Percentiles rank a stretch among this genome's conserved stretches.
Conservation (phyloP, 768 basidiomycete genomes). For the Lactarius tabidus region DNA sequence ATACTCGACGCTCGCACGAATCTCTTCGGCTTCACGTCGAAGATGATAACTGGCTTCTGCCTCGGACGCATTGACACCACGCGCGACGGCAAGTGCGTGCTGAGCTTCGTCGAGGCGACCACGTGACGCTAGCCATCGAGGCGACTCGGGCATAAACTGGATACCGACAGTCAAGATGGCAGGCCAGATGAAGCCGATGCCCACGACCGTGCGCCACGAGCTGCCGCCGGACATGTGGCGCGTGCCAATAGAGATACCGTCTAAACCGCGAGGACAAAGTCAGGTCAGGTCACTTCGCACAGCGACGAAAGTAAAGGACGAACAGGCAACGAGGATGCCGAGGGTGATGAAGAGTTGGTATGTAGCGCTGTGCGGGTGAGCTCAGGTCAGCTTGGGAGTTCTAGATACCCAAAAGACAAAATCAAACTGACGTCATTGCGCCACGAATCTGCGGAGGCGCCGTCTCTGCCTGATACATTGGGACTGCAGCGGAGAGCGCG, state of each 20-base stretch:
- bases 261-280: slow-evolving; percentile 29
- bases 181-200: slow-evolving; percentile 60
- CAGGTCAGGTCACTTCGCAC: background rate
- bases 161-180: slow-evolving; percentile 59
- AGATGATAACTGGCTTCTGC: slow-evolving; percentile 42
- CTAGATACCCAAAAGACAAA: slow-evolving; percentile 10
- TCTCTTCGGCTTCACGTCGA: slow-evolving; percentile 49
- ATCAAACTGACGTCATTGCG: slow-evolving; percentile 42
- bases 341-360: slow-evolving; percentile 66
- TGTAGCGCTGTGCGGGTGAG: slow-evolving; percentile 35
- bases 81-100: slow-evolving; percentile 43
- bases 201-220: slow-evolving; percentile 62
- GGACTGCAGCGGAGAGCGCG: slow-evolving; percentile 61
- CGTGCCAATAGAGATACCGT: slow-evolving; percentile 68
- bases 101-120: slow-evolving; percentile 48
- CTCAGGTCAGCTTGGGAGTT: slow-evolving; percentile 31
- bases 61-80: slow-evolving; percentile 43
- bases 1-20: slow-evolving; percentile 45
- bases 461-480: slow-evolving; percentile 56
- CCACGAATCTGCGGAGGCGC: slow-evolving; percentile 71
- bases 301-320: slow-evolving; percentile 24
- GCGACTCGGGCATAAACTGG: slow-evolving; percentile 54
- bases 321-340: slow-evolving; percentile 64
- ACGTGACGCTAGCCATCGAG: slow-evolving; percentile 51
- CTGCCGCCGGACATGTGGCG: slow-evolving; percentile 43